A percentile compares a stretch with the other conserved stretches of the same genome.
Conservation (phyloP, 1,139 yeast genomes). For the Yamadazyma trypodendri region DNA sequence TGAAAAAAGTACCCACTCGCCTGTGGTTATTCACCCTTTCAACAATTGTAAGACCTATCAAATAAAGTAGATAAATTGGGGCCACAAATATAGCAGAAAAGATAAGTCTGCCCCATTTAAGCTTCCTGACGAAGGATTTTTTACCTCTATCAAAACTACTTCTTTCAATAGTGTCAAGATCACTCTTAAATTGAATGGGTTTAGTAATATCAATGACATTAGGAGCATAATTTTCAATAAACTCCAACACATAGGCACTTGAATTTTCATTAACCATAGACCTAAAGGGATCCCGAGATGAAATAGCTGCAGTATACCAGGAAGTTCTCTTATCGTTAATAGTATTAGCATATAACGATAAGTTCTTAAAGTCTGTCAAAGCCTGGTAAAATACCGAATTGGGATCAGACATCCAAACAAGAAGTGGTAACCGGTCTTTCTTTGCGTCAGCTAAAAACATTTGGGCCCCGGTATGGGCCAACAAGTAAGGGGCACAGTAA, state of each 20-base stretch:
- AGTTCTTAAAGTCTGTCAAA: constrained; percentile 48
- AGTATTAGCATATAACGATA: constrained; percentile 67
- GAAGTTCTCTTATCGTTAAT: constrained; percentile 77
- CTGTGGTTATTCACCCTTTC: constrained; percentile 36
- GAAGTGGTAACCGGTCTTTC: constrained; percentile 43
- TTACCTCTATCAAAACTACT: constrained; percentile 11
- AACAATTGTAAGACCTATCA: constrained; percentile 43
- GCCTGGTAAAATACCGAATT: constrained; percentile 60
- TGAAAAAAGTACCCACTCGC: constrained; percentile 31
- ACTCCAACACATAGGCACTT: constrained; percentile 43
- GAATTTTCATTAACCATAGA: constrained; percentile 39
- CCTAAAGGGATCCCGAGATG: constrained; percentile 60
- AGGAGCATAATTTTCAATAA: constrained; percentile 51
- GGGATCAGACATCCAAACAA: constrained; percentile 65
- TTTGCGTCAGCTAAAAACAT: constrained; percentile 58
- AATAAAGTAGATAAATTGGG: constrained; percentile 55
- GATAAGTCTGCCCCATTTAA: constrained; percentile 48
- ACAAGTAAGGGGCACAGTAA: constrained; percentile 53
- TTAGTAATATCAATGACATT: constrained; percentile 48
- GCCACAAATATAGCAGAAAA: constrained; percentile 43
- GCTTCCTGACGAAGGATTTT: constrained; percentile 25
- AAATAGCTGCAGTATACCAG: constrained; percentile 79
- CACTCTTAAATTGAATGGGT: constrained; percentile 22
- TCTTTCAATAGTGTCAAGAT: constrained; percentile 3
- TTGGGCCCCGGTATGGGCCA: constrained; percentile 73